Evolutionary conservation across 306 rosid genomes (phyloP).

Genomic region (Cicer cuneatum): DNA sequence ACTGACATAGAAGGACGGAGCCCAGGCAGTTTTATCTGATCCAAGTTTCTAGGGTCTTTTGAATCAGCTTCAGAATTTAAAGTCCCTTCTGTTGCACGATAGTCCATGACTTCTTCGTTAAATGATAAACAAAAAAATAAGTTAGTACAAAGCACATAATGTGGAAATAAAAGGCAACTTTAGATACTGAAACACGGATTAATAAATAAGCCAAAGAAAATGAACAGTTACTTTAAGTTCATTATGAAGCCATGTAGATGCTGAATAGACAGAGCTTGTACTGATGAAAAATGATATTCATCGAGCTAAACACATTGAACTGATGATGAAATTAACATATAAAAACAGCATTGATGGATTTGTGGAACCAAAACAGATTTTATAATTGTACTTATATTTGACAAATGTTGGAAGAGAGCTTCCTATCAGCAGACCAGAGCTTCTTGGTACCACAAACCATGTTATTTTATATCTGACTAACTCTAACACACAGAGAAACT

Average conservation of each 20-base stretch:
- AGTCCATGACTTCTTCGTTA: constrained; percentile 52
- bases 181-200: constrained; percentile 10
- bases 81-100: constrained; percentile 60
- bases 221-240: constrained; percentile 4
- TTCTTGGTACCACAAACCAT: not conserved
- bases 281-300: not conserved
- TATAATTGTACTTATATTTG: not conserved
- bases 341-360: not conserved
- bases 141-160: constrained; percentile 2
- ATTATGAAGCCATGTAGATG: not conserved
- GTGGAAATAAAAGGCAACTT: not conserved
- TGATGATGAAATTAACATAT: not conserved
- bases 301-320: not conserved
- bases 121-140: constrained; percentile 19
- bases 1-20: constrained; percentile 72
- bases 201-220: constrained; percentile 10
- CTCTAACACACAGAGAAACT: not conserved
- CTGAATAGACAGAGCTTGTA: not conserved
- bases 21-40: constrained; percentile 73
- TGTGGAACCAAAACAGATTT: not conserved
- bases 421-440: not conserved
- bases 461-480: not conserved
- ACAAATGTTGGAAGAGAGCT: not conserved
- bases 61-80: constrained; percentile 70
- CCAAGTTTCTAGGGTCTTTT: constrained; percentile 59